These are phyloP conservation scores for Alternaria arborescens DNA, from an alignment of 2,329 filamentous ascomycete species.

Conservation along the genomic window DNA sequence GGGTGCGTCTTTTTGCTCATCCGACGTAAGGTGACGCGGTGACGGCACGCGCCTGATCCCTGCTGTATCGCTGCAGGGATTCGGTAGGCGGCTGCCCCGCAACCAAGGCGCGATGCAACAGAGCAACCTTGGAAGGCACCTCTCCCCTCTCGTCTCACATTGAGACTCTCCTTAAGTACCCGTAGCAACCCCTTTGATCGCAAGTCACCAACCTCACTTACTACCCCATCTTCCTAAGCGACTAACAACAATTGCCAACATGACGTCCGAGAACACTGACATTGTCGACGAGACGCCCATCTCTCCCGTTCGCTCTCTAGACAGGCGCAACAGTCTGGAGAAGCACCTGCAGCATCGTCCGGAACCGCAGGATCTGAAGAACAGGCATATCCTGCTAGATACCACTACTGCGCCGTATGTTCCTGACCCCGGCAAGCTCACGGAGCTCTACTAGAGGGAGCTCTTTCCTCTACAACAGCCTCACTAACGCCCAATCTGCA, in stretches of 20 bases:
- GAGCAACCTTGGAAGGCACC: constrained; percentile 19
- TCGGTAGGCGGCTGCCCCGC: constrained; percentile 29
- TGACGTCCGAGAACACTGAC: constrained; percentile 38
- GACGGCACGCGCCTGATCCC: constrained; percentile 23
- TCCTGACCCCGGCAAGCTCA: background rate
- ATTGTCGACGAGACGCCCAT: constrained; percentile 53
- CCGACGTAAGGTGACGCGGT: constrained; percentile 22
- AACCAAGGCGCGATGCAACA: constrained; percentile 26
- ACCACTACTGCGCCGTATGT: constrained; percentile 72
- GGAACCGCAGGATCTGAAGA: constrained; percentile 69
- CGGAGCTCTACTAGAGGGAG: background rate
- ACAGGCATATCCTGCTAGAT: constrained; percentile 72
- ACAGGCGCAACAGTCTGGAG: constrained; percentile 66
- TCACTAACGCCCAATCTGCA: constrained; percentile 4
- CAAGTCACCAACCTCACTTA: constrained; percentile 3
- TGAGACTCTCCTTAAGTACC: constrained; percentile 22
- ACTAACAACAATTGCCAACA: constrained; percentile 29
- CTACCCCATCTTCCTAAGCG: background rate
- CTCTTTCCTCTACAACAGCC: background rate
- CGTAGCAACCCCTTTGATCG: constrained; percentile 6
- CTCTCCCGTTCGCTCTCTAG: constrained; percentile 58
- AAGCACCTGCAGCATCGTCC: constrained; percentile 60
- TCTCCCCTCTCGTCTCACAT: constrained; percentile 18
- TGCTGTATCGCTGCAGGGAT: constrained; percentile 32
- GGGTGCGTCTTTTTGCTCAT: constrained; percentile 22